These are phyloP conservation scores for Kluyveromyces nonfermentans DNA, from an alignment of 805 yeast genomes.

Conservation along the genomic window DNA sequence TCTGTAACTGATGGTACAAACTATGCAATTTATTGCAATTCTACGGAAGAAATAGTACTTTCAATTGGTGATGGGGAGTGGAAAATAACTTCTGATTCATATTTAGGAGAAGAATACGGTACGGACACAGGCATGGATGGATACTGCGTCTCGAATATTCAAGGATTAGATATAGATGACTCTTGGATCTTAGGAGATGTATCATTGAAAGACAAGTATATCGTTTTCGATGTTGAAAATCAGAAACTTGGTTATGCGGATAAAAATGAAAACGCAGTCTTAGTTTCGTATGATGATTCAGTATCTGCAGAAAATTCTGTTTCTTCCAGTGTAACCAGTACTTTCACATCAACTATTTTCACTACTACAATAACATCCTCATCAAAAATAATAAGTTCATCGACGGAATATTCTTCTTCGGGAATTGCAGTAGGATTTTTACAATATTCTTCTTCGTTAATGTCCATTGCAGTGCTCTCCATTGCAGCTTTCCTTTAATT, in stretches of 20 bases:
- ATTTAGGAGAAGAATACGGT: conserved; percentile 41
- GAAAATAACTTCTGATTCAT: conserved; percentile 35
- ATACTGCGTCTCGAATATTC: conserved; percentile 55
- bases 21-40: conserved; percentile 51
- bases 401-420: background rate
- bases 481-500: background rate
- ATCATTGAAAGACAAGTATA: conserved; percentile 45
- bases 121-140: conserved; percentile 32
- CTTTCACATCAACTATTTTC: background rate
- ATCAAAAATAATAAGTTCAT: conserved; percentile 3
- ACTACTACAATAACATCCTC: background rate
- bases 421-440: background rate
- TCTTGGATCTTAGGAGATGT: conserved; percentile 61
- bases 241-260: conserved; percentile 46
- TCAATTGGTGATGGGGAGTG: conserved; percentile 38
- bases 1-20: conserved; percentile 52
- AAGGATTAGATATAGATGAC: conserved; percentile 37
- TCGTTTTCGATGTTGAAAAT: conserved; percentile 47
- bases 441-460: background rate
- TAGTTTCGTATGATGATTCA: conserved; percentile 12
- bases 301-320: background rate
- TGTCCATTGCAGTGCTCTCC: background rate
- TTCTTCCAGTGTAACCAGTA: background rate
- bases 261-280: conserved; percentile 25
- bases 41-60: conserved; percentile 34